Evolutionary conservation across 257 asterid species (phyloP), one percentile per base, ranked within the genome.

Genomic region (Scutellaria minor): DNA sequence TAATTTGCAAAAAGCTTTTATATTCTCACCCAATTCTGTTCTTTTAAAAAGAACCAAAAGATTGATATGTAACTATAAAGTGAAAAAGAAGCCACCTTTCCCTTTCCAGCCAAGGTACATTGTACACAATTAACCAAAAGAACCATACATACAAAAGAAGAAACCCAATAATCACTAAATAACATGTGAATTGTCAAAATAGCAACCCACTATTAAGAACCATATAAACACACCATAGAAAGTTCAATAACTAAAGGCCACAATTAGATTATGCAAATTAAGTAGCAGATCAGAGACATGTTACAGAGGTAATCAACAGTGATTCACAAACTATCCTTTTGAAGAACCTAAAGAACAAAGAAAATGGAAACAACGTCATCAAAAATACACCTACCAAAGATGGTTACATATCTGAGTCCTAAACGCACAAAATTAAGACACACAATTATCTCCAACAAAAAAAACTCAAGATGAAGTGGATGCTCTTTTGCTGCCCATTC

Each of bases 401-500:
- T 45, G 76, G 74, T 60, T 52, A 68, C 72, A 40, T 40, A 75
- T 70, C 68, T 27, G 62, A 60, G 66, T 42, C 75, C 56, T 64
- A 61, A 27, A 77, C 42, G 22, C 40, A 68, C n/a, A 11, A 63
- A 70, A 58, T 20, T 8, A 60, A 51, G 51, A 75, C 75, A 68
- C 75, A 68, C 58, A 42, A 52, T 51, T 41, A 31, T 53, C 76
- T 63, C 48, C 39, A 47, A 41, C 68, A 68, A 76, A 54, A 18
- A 44, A 18, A 44, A 75, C 75, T 79, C 72, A 22, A 35, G 73
- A 72, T 68, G 75, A 79, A 77, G 44, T 3, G 65, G 76, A 51
- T 71, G 79, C 81, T 68, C 58, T 76, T 79, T 66, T 37, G 68
- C 78, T 42, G 70, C 70, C 83, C 73, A 40, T 53, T 63, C 83